Evolutionary conservation across 1,139 yeast genomes (phyloP).

Genomic region (Geotrichum citri-aurantii): DNA sequence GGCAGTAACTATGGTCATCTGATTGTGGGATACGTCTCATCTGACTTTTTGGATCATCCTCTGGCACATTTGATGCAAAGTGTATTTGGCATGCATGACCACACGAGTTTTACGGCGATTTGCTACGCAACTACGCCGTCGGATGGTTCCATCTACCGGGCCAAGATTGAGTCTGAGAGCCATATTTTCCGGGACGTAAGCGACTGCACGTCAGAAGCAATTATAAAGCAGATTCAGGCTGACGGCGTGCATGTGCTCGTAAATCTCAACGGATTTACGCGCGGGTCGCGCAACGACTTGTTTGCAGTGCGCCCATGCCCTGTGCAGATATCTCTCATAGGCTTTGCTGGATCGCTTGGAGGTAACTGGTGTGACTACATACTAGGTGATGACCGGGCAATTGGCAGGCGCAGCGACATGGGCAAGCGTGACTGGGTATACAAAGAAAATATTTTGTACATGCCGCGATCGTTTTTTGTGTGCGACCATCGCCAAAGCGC

Average conservation of each 20-base stretch:
- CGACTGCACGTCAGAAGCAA: slow-evolving; percentile 27
- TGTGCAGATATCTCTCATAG: slow-evolving; percentile 34
- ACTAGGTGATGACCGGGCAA: slow-evolving; percentile 27
- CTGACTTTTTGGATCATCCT: slow-evolving; percentile 36
- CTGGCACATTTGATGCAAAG: slow-evolving; percentile 36
- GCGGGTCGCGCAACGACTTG: slow-evolving; percentile 35
- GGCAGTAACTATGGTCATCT: slow-evolving; percentile 21
- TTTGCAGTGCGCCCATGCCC: slow-evolving; percentile 36
- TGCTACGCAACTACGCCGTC: slow-evolving; percentile 34
- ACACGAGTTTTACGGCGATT: slow-evolving; percentile 25
- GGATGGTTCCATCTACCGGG: slow-evolving; percentile 31
- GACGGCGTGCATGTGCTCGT: slow-evolving; percentile 35
- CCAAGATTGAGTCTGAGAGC: slow-evolving; percentile 29
- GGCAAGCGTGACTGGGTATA: slow-evolving; percentile 20
- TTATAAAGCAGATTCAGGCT: slow-evolving; percentile 28
- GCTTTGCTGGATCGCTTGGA: slow-evolving; percentile 36
- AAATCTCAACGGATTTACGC: slow-evolving; percentile 35
- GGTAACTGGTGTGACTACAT: slow-evolving; percentile 35
- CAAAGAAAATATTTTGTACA: slow-evolving; percentile 32
- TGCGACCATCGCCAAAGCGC: slow-evolving; percentile 36
- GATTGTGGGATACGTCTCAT: slow-evolving; percentile 35
- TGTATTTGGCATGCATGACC: slow-evolving; percentile 34
- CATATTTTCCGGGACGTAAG: slow-evolving; percentile 31
- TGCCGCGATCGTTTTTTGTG: slow-evolving; percentile 34
- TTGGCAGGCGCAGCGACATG: slow-evolving; percentile 14